Evolutionary conservation across 192 early-diverging fungal genomes (phyloP), one percentile per base, ranked within the genome.

Genomic region (Entophlyctis helioformis): DNA sequence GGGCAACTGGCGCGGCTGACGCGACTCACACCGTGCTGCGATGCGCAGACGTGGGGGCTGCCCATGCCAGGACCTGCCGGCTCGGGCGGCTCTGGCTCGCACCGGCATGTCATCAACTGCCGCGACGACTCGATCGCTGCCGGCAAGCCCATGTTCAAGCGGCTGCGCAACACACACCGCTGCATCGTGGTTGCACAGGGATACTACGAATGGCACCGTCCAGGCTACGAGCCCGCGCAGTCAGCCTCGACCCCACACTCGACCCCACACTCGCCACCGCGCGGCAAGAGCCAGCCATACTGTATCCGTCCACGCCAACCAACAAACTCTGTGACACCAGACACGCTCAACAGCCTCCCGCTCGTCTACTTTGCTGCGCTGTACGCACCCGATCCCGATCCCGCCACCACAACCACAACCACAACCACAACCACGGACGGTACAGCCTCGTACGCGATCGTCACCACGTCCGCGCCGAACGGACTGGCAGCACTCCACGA

Each of bases 401-500:
- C n/a, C n/a, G n/a, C n/a, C n/a, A n/a, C n/a, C n/a, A n/a, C n/a
- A n/a, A n/a, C n/a, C n/a, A n/a, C n/a, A n/a, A n/a, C n/a, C n/a
- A n/a, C n/a, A n/a, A n/a, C n/a, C n/a, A n/a, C n/a, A n/a, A n/a
- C n/a, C n/a, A n/a, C n/a, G n/a, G n/a, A n/a, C n/a, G n/a, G n/a
- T n/a, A n/a, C n/a, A n/a, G n/a, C n/a, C n/a, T n/a, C n/a, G 23
- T 77, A 46, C 13, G 59, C 58, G 24, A 72, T 60, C 33, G 34
- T 76, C 60, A 78, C 77, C 43, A 66, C 53, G 9, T 62, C 24
- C 13, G 44, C 36, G 11, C 51, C 32, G 10, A 57, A 42, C 0
- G 70, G 37, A 1, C 46, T 73, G 3, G 39, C 64, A 61, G 62
- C 75, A 67, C 21, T 78, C 52, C 36, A 71, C 66, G 33, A 80